Percentiles rank a stretch among this genome's conserved stretches.
phyloP scores from a whole-genome alignment of 2,329 filamentous ascomycete species.

The Zasmidium cellare region DNA sequence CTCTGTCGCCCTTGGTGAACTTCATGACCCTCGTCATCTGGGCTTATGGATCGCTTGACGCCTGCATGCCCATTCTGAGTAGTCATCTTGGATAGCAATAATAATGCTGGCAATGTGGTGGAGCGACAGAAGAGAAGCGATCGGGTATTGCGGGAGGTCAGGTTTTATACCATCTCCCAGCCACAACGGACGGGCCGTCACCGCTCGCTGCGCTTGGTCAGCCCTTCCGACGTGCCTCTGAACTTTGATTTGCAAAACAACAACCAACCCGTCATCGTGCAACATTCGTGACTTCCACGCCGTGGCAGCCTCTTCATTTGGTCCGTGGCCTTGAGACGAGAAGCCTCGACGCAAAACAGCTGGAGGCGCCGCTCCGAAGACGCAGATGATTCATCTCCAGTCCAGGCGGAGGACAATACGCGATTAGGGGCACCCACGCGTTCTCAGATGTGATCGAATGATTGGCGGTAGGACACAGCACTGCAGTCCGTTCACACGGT shows the following conservation, averaged over 20 bases:
- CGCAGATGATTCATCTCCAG: too few relatives aligned
- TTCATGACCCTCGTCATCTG: slow-evolving; percentile 19
- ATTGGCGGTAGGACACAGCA: too few relatives aligned
- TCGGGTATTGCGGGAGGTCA: background rate
- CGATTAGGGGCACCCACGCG: too few relatives aligned
- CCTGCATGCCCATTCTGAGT: slow-evolving; percentile 12
- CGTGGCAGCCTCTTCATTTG: too few relatives aligned
- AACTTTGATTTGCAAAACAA: background rate
- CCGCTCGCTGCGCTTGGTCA: background rate
- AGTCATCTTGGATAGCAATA: slow-evolving; percentile 4
- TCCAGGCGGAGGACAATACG: too few relatives aligned
- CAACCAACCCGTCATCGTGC: background rate
- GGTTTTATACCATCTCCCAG: background rate
- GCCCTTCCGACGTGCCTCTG: too few relatives aligned
- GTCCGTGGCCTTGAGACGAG: too few relatives aligned
- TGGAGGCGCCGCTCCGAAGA: too few relatives aligned
- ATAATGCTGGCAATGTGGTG: background rate
- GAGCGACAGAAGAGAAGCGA: background rate
- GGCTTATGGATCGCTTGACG: slow-evolving; percentile 28
- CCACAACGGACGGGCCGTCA: background rate
- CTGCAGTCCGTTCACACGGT: too few relatives aligned
- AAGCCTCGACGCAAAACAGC: too few relatives aligned
- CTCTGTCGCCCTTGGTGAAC: slow-evolving; percentile 32
- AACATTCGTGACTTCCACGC: too few relatives aligned
- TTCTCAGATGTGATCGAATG: too few relatives aligned